A percentile compares a stretch with the other conserved stretches of the same genome.
Conservation (phyloP, 2,329 filamentous ascomycete species). For the Cryphonectria radicalis region DNA sequence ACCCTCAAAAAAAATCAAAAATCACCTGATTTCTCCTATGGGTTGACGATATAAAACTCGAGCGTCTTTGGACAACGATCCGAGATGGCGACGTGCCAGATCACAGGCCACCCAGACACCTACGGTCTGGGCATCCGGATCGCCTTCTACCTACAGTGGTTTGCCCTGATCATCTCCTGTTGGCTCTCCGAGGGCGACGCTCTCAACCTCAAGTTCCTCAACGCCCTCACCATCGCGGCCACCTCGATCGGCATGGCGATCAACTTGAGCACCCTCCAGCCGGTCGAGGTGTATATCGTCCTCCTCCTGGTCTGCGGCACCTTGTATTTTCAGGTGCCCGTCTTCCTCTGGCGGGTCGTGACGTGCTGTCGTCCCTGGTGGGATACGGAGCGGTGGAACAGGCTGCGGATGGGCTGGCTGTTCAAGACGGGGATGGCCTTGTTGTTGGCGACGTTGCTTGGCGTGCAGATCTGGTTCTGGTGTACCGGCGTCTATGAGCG, state of each 20-base stretch:
- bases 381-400: constrained; percentile 32
- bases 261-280: constrained; percentile 17
- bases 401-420: constrained; percentile 17
- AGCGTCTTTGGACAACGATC: background rate
- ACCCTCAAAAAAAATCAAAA: background rate
- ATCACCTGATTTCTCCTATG: background rate
- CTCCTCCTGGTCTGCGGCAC: constrained; percentile 31
- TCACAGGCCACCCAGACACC: constrained; percentile 13
- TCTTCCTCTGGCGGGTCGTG: constrained; percentile 32
- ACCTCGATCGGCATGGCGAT: constrained; percentile 22
- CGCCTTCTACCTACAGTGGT: constrained; percentile 30
- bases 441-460: constrained; percentile 24
- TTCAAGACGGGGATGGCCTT: constrained; percentile 22
- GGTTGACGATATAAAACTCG: background rate
- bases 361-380: constrained; percentile 33
- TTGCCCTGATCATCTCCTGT: constrained; percentile 25
- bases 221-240: constrained; percentile 25
- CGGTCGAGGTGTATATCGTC: constrained; percentile 31
- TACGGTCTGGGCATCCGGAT: constrained; percentile 29
- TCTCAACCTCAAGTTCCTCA: constrained; percentile 24
- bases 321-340: constrained; percentile 29
- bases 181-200: constrained; percentile 27
- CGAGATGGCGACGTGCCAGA: constrained; percentile 24
- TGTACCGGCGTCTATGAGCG: constrained; percentile 29
- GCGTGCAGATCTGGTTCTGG: constrained; percentile 35